Evolutionary conservation across 225 moss, liverwort and hornwort species (phyloP), one percentile per base, ranked within the genome.

Genomic region (Anthoceros angustus): DNA sequence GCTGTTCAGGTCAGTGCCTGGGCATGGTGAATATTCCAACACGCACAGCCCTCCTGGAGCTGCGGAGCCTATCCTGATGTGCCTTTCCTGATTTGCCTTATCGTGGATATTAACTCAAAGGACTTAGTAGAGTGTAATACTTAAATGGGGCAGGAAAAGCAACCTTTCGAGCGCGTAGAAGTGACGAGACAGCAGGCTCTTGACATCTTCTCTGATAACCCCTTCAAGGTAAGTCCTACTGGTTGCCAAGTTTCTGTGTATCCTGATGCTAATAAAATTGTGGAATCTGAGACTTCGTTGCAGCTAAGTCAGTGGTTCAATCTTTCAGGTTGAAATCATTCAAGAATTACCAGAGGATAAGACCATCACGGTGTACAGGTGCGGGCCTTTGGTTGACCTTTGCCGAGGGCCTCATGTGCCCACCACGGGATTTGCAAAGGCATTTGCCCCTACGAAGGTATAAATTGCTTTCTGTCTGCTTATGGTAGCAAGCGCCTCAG

Each of bases 341-440:
- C 78, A 86, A 49, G 95, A 95, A 74, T 74, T 87, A 64, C 85
- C 86, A n/a, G 86, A 71, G 62, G 88, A 85, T 70, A 95, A 86
- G 64, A 91, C 91, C 39, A 91, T 95, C 60, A 91, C 91, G 23
- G 95, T 95, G 1, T 91, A 91, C 75, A 79, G 95, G 71, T 95
- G 91, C 68, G 95, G 95, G 64, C 80, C 91, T 73, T 73, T 95
- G 68, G 91, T 91, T 23, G 95, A 95, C 71, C 74, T 95, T 39
- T 95, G 91, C 70, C 88, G 95, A 46, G 91, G 95, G 21, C 95
- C 91, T 62, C 95, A 95, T 68, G 84, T 95, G 65, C 95, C 95
- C 11, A 95, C 83, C 63, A 95, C 95, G 18, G 77, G 83, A 15
- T 88, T 91, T 68, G 91, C 86, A 63, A 95, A 98, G 82, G 95